These are phyloP conservation scores for Calycina herbarum DNA, from an alignment of 2,329 filamentous ascomycete genomes.

Conservation along the genomic window DNA sequence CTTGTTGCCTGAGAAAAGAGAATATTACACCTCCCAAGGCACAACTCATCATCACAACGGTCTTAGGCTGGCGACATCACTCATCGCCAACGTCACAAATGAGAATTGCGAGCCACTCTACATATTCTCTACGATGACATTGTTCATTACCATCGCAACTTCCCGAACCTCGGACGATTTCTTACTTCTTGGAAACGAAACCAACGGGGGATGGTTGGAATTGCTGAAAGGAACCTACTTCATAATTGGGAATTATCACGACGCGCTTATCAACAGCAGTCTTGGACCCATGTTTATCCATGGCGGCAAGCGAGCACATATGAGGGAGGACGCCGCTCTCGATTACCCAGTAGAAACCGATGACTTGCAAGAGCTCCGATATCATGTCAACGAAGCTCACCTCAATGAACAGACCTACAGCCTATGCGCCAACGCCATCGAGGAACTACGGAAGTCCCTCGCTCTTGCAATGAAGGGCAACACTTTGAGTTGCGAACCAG, in stretches of 20 bases:
- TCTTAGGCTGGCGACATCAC: constrained; percentile 35
- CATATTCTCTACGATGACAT: constrained; percentile 43
- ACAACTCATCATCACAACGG: constrained; percentile 40
- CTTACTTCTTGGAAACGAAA: constrained; percentile 35
- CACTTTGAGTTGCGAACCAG: constrained; percentile 36
- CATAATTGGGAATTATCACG: constrained; percentile 36
- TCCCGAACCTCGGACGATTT: constrained; percentile 40
- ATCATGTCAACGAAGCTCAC: constrained; percentile 15
- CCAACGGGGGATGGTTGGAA: constrained; percentile 41
- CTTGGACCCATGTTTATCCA: constrained; percentile 36
- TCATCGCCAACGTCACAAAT: constrained; percentile 38
- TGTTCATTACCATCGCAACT: constrained; percentile 41
- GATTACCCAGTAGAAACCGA: constrained; percentile 16
- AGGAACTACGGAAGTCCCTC: constrained; percentile 40
- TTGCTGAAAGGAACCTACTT: constrained; percentile 41
- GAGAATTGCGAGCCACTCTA: constrained; percentile 41
- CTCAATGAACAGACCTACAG: constrained; percentile 18
- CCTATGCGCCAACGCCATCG: constrained; percentile 38
- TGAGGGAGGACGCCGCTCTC: constrained; percentile 17
- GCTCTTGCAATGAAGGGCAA: constrained; percentile 26
- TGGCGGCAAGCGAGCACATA: constrained; percentile 25
- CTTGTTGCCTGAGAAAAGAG: constrained; percentile 40
- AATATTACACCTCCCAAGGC: constrained; percentile 43
- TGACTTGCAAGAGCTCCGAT: constrained; percentile 22
- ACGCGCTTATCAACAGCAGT: constrained; percentile 20